Evolutionary conservation across 352 stramenopile genomes (phyloP).

Genomic region (Discostella stelligera): DNA sequence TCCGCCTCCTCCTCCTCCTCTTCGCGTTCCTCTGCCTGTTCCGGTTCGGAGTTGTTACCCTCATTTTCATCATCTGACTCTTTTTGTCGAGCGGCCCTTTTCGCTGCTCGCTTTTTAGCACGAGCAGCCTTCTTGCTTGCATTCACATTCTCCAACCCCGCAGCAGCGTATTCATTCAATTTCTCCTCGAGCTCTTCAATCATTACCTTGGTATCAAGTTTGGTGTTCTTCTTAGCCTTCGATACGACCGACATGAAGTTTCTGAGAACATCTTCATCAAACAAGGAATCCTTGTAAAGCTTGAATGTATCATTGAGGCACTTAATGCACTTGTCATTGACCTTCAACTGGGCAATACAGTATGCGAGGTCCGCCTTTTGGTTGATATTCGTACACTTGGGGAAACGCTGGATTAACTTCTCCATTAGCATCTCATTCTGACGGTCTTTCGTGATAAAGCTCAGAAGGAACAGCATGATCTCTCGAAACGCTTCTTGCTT

Average conservation of each 20-base stretch:
- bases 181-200: conserved; percentile 78
- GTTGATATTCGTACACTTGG: conserved; percentile 79
- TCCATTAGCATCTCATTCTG: conserved; percentile 87
- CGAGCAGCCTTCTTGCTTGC: conserved; percentile 65
- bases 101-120: conserved; percentile 57
- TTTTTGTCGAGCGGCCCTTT: conserved; percentile 41
- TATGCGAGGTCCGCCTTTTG: conserved; percentile 89
- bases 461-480: conserved; percentile 94
- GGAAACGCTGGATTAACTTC: conserved; percentile 94
- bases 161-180: conserved; percentile 61
- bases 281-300: conserved; percentile 85
- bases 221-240: conserved; percentile 82
- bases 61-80: conserved; percentile 42
- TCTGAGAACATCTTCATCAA: conserved; percentile 88
- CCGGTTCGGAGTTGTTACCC: conserved; percentile 34
- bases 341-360: conserved; percentile 90
- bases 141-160: conserved; percentile 69
- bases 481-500: conserved; percentile 88
- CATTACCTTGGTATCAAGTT: conserved; percentile 68
- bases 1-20: conserved; percentile 23
- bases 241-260: conserved; percentile 87
- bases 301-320: conserved; percentile 91
- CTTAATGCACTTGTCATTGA: conserved; percentile 93
- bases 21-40: conserved; percentile 6
- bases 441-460: conserved; percentile 97